Evolutionary conservation across 2,329 filamentous ascomycete species (phyloP), one percentile per base, ranked within the genome.

Genomic region (Penicillium sp.): DNA sequence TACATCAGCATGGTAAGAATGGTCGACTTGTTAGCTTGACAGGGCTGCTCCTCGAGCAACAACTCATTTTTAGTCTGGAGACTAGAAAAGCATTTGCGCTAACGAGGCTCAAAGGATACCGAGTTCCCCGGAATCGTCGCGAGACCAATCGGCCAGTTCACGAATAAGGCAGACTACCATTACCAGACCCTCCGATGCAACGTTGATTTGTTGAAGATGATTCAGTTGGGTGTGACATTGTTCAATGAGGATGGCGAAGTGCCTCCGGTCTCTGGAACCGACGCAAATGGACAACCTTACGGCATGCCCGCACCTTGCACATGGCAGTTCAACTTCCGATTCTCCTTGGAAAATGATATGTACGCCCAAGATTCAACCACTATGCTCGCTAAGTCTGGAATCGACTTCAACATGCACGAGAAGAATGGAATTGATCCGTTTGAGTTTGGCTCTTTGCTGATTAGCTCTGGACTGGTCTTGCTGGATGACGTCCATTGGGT

Each of bases 281-380:
- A 84, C 53, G 72, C 78, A 47, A 76, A 77, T 55, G 72, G 78
- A 36, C 75, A 77, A 58, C 72, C 74, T 21, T 81, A 82, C 58
- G 75, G 73, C 17, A 80, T 79, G n/a, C 72, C 73, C 29, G 86
- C 91, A 52, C 93, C 90, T 13, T 95, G 89, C 68, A 95, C 93
- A 15, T 99, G 94, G 94, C 93, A 97, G 63, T 99, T 99, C 81
- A 97, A 99, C 79, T 99, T 99, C 76, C 88, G 92, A 64, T 99
- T 97, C 73, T 94, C 91, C 1, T 81, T 97, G 8, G 89, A 94
- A 61, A 86, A 93, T 32, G 94, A 99, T 75, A 99, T 99, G 94
- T 97, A 95, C 75, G 94, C 95, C 58, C 89, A 96, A 69, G 89
- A 91, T 51, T 97, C 91, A 13, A 97, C 97, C 61, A 89, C 94